Conservation (phyloP, 805 yeast species). For the Wickerhamomyces kurtzmanii region DNA sequence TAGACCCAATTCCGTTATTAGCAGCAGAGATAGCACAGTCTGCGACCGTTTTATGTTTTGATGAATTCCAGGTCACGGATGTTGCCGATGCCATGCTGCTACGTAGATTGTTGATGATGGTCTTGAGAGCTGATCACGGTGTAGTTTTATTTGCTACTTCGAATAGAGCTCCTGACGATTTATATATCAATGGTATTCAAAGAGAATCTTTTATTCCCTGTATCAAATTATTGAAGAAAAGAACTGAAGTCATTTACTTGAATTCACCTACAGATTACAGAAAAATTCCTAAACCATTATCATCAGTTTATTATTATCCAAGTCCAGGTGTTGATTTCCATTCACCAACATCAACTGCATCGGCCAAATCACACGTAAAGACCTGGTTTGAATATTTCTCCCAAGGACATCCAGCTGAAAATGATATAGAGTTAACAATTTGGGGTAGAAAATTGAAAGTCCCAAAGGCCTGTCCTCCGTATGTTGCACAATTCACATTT, state of each 20-base stretch:
- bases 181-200: conserved; percentile 91
- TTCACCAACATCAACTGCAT: conserved; percentile 37
- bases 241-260: conserved; percentile 68
- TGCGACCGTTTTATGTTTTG: conserved; percentile 81
- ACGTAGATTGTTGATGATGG: conserved; percentile 57
- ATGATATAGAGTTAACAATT: conserved; percentile 36
- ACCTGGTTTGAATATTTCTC: conserved; percentile 78
- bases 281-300: conserved; percentile 73
- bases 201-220: conserved; percentile 89
- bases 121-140: conserved; percentile 71
- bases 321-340: conserved; percentile 46
- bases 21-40: conserved; percentile 76
- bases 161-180: conserved; percentile 88
- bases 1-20: conserved; percentile 75
- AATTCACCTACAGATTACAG: conserved; percentile 94
- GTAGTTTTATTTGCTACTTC: conserved; percentile 88
- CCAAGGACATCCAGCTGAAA: conserved; percentile 38
- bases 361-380: conserved; percentile 52
- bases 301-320: conserved; percentile 73
- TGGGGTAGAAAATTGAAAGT: conserved; percentile 85
- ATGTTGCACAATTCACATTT: conserved; percentile 86
- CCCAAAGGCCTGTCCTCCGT: conserved; percentile 66
- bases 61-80: conserved; percentile 96
- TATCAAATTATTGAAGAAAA: conserved; percentile 64
- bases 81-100: conserved; percentile 98